Percentiles rank a stretch among this genome's conserved stretches.
These are phyloP conservation scores for Salix arbutifolia DNA, from an alignment of 345 rosid species.

Conservation along the genomic window DNA sequence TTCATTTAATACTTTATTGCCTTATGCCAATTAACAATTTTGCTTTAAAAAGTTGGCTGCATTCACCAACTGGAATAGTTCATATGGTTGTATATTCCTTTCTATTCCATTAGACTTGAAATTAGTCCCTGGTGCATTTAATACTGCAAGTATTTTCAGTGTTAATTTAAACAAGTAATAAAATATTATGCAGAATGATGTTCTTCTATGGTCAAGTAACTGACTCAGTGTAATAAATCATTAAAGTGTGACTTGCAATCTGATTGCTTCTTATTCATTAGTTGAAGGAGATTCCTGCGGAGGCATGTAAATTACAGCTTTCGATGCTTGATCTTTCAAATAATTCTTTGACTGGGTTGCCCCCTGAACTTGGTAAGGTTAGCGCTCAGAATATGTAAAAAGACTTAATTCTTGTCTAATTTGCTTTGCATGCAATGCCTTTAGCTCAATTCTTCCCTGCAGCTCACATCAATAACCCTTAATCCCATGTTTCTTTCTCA, in stretches of 20 bases:
- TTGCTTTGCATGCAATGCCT: too few relatives aligned
- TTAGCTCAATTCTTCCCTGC: too few relatives aligned
- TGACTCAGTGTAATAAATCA: background rate
- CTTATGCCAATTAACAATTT: background rate
- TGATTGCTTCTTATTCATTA: conserved; percentile 32
- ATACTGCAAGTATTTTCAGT: background rate
- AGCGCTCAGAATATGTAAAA: conserved; percentile 9
- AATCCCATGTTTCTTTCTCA: background rate
- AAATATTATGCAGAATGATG: background rate
- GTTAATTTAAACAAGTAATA: background rate
- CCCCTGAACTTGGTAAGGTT: conserved; percentile 76
- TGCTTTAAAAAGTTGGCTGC: background rate
- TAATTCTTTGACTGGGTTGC: conserved; percentile 82
- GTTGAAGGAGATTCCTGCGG: conserved; percentile 81
- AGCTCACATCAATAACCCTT: background rate
- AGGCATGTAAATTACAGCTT: conserved; percentile 65
- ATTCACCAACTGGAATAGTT: background rate
- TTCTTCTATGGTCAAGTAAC: background rate
- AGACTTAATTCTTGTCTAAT: conserved; percentile 1
- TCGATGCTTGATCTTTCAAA: conserved; percentile 87
- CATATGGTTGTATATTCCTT: background rate
- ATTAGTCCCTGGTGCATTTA: background rate
- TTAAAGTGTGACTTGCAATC: background rate
- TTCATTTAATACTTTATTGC: background rate
- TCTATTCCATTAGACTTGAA: background rate